Evolutionary conservation across 257 asterid genomes (phyloP).

Genomic region (Nicotiana otophora): DNA sequence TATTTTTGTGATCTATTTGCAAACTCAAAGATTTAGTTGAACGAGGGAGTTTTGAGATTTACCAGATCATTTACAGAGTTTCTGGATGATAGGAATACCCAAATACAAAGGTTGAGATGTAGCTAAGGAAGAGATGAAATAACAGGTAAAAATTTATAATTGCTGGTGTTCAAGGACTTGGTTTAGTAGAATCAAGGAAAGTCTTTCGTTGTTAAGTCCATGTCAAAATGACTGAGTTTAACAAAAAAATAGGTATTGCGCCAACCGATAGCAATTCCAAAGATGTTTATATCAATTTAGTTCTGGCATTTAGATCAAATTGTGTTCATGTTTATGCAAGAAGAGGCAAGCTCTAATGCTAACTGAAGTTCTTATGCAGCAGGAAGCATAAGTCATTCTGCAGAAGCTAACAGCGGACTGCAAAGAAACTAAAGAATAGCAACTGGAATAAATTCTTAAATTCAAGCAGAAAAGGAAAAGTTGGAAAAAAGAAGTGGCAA

Average conservation of each 20-base stretch:
- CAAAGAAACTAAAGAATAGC: not conserved
- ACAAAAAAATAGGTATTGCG: not conserved
- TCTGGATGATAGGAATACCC: not conserved
- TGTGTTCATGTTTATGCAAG: not conserved
- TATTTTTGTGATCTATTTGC: not conserved
- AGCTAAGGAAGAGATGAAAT: not conserved
- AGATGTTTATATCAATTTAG: not conserved
- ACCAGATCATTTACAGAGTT: not conserved
- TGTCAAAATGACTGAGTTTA: not conserved
- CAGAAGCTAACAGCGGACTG: not conserved
- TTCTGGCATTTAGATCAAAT: not conserved
- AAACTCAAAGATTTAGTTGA: not conserved
- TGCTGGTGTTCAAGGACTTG: not conserved
- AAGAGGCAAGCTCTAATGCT: not conserved
- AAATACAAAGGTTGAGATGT: not conserved
- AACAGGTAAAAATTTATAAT: not conserved
- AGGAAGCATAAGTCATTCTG: not conserved
- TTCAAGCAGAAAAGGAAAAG: not conserved
- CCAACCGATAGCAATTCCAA: not conserved
- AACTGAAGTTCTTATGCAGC: not conserved
- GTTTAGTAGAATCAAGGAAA: not conserved
- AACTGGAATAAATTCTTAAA: not conserved
- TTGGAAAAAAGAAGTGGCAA: not conserved
- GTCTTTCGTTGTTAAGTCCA: not conserved
- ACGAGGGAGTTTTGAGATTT: not conserved